Evolutionary conservation across 2,329 filamentous ascomycete species (phyloP), one percentile per base, ranked within the genome.

Genomic region (Fusarium sp.): DNA sequence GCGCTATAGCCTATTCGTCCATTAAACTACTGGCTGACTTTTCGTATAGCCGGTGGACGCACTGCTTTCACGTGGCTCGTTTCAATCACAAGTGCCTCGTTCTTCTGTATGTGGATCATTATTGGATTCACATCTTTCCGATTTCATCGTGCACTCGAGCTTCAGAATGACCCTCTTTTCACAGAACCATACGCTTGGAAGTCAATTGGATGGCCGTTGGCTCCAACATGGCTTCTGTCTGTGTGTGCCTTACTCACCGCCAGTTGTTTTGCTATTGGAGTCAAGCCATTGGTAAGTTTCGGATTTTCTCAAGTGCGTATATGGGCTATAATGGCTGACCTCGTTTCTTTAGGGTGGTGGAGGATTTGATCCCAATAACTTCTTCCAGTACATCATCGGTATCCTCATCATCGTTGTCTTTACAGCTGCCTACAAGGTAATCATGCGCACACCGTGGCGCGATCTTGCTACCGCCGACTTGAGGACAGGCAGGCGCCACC

Each of bases 61-160:
- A 57, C 52, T 20, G 68, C 58, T 11, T 18, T 71, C 4, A 71
- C 61, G 28, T 71, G 68, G 67, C 26, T 71, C 4, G 45, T 71
- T 6, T 71, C 68, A 1, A 68, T 68, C 11, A 71, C 68, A 7
- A 71, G 68, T 9, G 67, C 67, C 3, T 71, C 66, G 0, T 71
- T 70, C 38, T 71, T 71, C 33, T 60, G 53, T 15, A 70, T 65
- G 34, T 71, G 68, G 68, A 63, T 67, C 18, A 70, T 71, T 15
- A 68, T 70, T 6, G 46, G 58, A 17, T 70, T 70, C 28, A 68
- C 67, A 7, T 58, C 45, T 34, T 71, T 54, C n/a, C 56, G 63
- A 13, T 71, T 71, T 38, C 67, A 68, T 11, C 51, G 60, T 26
- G 68, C 68, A 1, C 46, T 70, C 15, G 52, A 57, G 5, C 54